A percentile compares a stretch with the other conserved stretches of the same genome.
These are phyloP conservation scores for Lotus japonicus DNA, from an alignment of 306 rosid species.

Conservation along the genomic window DNA sequence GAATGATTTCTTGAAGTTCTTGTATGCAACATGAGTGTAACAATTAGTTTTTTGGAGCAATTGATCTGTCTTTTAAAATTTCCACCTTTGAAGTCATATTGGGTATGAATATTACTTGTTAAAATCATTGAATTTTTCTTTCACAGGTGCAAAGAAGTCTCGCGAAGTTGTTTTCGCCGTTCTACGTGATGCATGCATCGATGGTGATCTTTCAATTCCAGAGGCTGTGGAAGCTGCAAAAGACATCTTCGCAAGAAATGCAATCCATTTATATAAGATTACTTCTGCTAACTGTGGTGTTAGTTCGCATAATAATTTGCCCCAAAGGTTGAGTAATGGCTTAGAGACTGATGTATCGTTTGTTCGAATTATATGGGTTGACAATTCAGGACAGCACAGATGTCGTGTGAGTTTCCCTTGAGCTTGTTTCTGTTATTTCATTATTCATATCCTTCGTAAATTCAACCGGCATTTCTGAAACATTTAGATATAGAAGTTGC, in stretches of 20 bases:
- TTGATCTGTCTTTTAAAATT: background rate
- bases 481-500: background rate
- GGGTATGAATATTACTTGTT: background rate
- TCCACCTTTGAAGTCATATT: background rate
- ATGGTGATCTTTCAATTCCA: slow-evolving; percentile 69
- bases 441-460: background rate
- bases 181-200: slow-evolving; percentile 59
- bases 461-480: slow-evolving; percentile 3
- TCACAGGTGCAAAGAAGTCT: slow-evolving; percentile 72
- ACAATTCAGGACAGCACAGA: slow-evolving; percentile 84
- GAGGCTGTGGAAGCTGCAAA: slow-evolving; percentile 78
- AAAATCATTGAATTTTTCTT: slow-evolving; percentile 9
- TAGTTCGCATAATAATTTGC: slow-evolving; percentile 20
- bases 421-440: background rate
- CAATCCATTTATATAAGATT: slow-evolving; percentile 64
- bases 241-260: slow-evolving; percentile 68
- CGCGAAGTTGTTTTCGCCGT: slow-evolving; percentile 74
- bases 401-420: slow-evolving; percentile 65
- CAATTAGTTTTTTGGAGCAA: background rate
- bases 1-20: background rate
- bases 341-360: slow-evolving; percentile 39
- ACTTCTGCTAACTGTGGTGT: slow-evolving; percentile 6
- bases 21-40: background rate
- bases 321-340: slow-evolving; percentile 28
- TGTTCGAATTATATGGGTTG: slow-evolving; percentile 82